Conservation (phyloP, 2,329 filamentous ascomycete species). For the Graphilbum fragrans region DNA sequence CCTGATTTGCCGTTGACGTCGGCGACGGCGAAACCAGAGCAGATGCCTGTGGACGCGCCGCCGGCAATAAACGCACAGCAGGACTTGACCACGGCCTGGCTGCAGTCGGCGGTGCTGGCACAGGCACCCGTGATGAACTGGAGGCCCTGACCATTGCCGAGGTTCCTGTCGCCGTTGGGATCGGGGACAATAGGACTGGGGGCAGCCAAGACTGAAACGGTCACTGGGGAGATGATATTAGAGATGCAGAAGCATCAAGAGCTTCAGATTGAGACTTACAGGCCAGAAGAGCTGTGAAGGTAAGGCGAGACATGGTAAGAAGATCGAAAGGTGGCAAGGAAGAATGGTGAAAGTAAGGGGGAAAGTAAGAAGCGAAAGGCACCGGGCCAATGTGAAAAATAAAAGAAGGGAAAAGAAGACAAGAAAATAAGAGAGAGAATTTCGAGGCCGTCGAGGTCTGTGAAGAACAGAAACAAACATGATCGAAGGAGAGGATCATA, state of each 20-base stretch:
- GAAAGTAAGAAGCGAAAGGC: background rate
- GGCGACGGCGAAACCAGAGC: slow-evolving; percentile 10
- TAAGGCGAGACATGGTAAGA: background rate
- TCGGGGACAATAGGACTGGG: slow-evolving; percentile 12
- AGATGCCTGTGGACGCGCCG: slow-evolving; percentile 9
- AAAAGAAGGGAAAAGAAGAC: background rate
- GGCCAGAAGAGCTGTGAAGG: background rate
- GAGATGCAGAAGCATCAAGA: slow-evolving; percentile 6
- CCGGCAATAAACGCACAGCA: slow-evolving; percentile 10
- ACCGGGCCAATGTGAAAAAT: background rate
- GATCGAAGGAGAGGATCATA: no score
- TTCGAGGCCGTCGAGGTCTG: no score
- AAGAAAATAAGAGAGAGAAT: no score
- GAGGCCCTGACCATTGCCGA: slow-evolving; percentile 14
- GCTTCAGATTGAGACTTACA: background rate
- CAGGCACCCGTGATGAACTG: slow-evolving; percentile 20
- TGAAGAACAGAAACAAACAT: no score
- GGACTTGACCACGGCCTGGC: slow-evolving; percentile 8
- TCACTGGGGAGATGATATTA: slow-evolving; percentile 9
- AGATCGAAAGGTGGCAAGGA: background rate
- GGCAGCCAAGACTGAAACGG: slow-evolving; percentile 6
- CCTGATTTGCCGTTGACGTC: slow-evolving; percentile 12
- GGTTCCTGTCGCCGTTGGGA: slow-evolving; percentile 11
- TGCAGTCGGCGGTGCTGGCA: slow-evolving; percentile 16
- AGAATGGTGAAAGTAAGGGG: background rate